phyloP scores from a whole-genome alignment of 2,329 filamentous ascomycete species.

The Fusarium zealandicum region DNA sequence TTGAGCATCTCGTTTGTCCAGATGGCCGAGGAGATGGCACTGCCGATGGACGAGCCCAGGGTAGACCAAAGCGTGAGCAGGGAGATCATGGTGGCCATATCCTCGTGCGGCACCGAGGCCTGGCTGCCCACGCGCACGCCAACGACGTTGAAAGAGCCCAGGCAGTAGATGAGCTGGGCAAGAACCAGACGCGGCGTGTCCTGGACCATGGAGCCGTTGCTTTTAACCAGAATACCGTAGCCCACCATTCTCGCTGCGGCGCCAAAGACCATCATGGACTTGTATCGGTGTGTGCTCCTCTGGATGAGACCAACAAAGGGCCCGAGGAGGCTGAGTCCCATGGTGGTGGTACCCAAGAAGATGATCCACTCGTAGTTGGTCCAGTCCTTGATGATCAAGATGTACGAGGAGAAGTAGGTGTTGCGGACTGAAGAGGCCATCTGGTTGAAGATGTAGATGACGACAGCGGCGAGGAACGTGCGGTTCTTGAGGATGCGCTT shows the following conservation, averaged over 20 bases:
- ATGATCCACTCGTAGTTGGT: slow-evolving; percentile 52
- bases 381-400: slow-evolving; percentile 52
- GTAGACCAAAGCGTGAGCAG: slow-evolving; percentile 50
- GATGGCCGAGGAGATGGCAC: slow-evolving; percentile 48
- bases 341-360: slow-evolving; percentile 50
- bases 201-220: slow-evolving; percentile 43
- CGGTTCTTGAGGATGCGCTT: slow-evolving; percentile 44
- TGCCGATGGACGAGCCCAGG: slow-evolving; percentile 49
- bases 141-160: slow-evolving; percentile 49
- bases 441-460: slow-evolving; percentile 46
- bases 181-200: slow-evolving; percentile 46
- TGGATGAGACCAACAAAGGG: slow-evolving; percentile 49
- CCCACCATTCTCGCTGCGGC: slow-evolving; percentile 46
- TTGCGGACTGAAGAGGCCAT: slow-evolving; percentile 47
- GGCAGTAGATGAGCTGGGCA: slow-evolving; percentile 48
- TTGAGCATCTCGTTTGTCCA: slow-evolving; percentile 51
- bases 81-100: slow-evolving; percentile 50
- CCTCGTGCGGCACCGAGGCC: slow-evolving; percentile 53
- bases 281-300: slow-evolving; percentile 50
- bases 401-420: slow-evolving; percentile 49
- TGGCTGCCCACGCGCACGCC: slow-evolving; percentile 51
- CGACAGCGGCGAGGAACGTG: slow-evolving; percentile 42
- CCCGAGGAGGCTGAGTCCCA: slow-evolving; percentile 48
- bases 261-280: slow-evolving; percentile 50
- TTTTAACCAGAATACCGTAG: slow-evolving; percentile 46